Evolutionary conservation across 257 asterid species (phyloP).

Genomic region (Thymus mandschuricus): DNA sequence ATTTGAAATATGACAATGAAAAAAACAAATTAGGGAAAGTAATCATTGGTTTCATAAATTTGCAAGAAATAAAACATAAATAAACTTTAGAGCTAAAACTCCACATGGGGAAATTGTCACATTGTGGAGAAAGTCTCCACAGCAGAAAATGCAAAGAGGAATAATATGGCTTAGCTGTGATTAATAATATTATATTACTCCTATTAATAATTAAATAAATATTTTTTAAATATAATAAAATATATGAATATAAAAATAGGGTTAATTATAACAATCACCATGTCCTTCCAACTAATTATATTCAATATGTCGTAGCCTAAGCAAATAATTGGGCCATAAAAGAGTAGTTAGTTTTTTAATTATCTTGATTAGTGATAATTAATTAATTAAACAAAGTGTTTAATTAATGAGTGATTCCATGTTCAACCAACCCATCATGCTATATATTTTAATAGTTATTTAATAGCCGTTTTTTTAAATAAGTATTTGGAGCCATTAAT

Average conservation of each 20-base stretch:
- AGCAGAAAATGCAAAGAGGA: conserved; percentile 7
- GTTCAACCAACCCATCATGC: conserved; percentile 30
- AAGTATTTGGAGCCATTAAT: background rate
- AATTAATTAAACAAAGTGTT: background rate
- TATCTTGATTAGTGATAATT: conserved; percentile 18
- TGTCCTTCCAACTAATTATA: conserved; percentile 37
- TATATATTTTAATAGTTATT: conserved; percentile 1
- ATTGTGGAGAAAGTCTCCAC: conserved; percentile 14
- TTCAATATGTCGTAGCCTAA: conserved; percentile 30
- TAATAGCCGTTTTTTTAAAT: too few relatives aligned
- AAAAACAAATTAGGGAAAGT: too few relatives aligned
- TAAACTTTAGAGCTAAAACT: background rate
- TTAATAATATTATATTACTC: background rate
- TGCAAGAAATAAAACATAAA: too few relatives aligned
- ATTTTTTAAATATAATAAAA: background rate
- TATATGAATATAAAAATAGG: background rate
- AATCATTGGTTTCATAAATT: background rate
- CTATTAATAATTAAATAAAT: too few relatives aligned
- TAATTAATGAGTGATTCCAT: conserved; percentile 24
- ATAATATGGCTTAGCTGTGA: conserved; percentile 33
- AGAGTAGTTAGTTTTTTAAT: background rate
- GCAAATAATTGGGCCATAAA: conserved; percentile 7
- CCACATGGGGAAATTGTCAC: conserved; percentile 32
- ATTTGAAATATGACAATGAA: too few relatives aligned
- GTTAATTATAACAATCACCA: conserved; percentile 24